These are phyloP conservation scores for Talaromyces proteolyticus DNA, from an alignment of 495 filamentous ascomycete genomes.

Conservation along the genomic window DNA sequence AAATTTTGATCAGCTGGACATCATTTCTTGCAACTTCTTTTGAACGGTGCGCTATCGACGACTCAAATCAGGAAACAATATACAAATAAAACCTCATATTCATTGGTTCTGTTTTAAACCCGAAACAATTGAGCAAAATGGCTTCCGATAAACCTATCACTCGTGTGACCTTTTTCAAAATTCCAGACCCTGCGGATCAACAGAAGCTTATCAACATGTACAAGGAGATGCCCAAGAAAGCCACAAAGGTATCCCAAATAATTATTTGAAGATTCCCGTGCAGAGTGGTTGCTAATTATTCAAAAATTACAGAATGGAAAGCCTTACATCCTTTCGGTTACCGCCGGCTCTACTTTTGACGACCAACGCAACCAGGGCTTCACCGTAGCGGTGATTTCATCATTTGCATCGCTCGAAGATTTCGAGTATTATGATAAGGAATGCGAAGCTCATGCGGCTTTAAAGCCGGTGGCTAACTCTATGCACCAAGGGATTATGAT, in stretches of 20 bases:
- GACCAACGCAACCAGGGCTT: slow-evolving; percentile 59
- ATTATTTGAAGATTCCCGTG: neutral
- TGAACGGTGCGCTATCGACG: too few species aligned
- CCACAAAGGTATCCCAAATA: slow-evolving; percentile 36
- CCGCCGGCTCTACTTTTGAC: slow-evolving; percentile 35
- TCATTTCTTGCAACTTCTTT: too few species aligned
- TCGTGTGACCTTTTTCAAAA: slow-evolving; percentile 56
- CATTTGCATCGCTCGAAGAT: slow-evolving; percentile 58
- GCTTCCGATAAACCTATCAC: slow-evolving; percentile 29
- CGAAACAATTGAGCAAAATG: neutral
- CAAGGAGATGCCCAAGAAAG: slow-evolving; percentile 40
- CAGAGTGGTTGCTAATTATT: neutral
- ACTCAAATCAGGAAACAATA: neutral
- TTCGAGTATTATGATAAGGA: slow-evolving; percentile 65
- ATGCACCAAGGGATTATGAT: slow-evolving; percentile 39
- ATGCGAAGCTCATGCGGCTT: slow-evolving; percentile 53
- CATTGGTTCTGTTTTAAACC: too few species aligned
- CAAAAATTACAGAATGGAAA: slow-evolving; percentile 48
- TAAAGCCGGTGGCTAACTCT: slow-evolving; percentile 44
- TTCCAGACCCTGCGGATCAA: slow-evolving; percentile 42
- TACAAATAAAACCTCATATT: neutral
- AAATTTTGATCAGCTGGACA: too few species aligned
- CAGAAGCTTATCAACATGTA: slow-evolving; percentile 43
- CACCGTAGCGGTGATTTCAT: slow-evolving; percentile 51
- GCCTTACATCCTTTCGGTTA: slow-evolving; percentile 54